phyloP scores from a whole-genome alignment of 1,284 basidiomycete species.

The Athelia psychrophila region DNA sequence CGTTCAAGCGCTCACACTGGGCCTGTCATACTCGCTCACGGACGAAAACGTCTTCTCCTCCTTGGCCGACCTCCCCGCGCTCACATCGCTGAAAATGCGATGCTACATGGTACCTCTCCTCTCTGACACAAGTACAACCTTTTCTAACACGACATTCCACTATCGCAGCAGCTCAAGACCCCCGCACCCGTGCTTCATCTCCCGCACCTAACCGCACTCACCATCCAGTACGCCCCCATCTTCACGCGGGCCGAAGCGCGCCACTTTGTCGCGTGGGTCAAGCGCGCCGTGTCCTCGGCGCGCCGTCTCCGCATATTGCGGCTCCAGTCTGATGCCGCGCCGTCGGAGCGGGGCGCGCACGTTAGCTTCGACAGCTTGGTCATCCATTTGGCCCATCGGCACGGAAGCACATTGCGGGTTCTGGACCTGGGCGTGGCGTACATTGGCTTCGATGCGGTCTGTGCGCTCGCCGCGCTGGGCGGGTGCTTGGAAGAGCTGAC shows the following conservation, averaged over 20 bases:
- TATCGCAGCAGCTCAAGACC: conserved; percentile 39
- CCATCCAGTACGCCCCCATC: conserved; percentile 27
- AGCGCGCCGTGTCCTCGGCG: conserved; percentile 33
- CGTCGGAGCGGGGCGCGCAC: conserved; percentile 13
- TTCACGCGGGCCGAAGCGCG: conserved; percentile 24
- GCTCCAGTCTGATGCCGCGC: conserved; percentile 25
- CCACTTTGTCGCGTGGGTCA: conserved; percentile 43
- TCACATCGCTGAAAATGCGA: conserved; percentile 36
- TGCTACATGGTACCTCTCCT: conserved; percentile 44
- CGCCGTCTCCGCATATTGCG: conserved; percentile 32
- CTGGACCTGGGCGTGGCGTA: conserved; percentile 34
- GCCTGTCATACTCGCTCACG: conserved; percentile 52
- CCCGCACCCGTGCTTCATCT: conserved; percentile 28
- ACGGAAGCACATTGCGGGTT: conserved; percentile 30
- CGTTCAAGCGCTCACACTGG: conserved; percentile 38
- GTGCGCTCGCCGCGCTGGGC: conserved; percentile 8
- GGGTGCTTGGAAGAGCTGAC: neutral
- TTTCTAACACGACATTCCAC: neutral
- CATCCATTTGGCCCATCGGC: conserved; percentile 36
- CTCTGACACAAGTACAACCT: neutral
- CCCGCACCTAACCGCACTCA: conserved; percentile 34
- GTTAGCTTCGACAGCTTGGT: conserved; percentile 37
- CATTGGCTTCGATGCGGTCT: conserved; percentile 25
- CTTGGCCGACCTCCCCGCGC: conserved; percentile 32
- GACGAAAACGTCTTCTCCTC: conserved; percentile 47